Base-by-base conservation (phyloP, 108 stramenopile genomes). In the Nitzschia palea region DNA sequence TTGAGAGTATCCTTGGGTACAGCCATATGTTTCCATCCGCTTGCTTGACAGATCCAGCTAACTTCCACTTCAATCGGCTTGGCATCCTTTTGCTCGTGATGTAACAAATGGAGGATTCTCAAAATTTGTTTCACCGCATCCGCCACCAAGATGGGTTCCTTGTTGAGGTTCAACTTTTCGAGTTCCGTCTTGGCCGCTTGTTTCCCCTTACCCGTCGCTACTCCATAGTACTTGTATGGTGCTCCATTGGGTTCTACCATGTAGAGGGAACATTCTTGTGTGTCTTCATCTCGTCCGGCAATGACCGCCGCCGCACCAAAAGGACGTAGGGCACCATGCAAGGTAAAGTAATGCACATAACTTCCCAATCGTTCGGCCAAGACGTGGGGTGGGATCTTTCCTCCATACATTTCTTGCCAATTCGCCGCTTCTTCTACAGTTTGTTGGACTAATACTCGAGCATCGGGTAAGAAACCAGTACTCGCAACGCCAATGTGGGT, bases 131-230 rank as follows among this genome's bases (percentile, higher is more conserved):
- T 90, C 70, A 99, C 90, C n/a, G 95, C 99, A 62, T 97, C 97
- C 27, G 80, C 71, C 29, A 34, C 71, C 22, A 26, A 27, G 18
- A 76, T 67, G 12, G 70, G 70, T 29, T 44, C 62, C 62, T 82
- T 93, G 64, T 87, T 83, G 50, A 96, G 71, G 50, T 91, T 82
- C 55, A 97, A 67, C 79, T 99, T 99, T 76, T 99, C 98, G 83
- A 99, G 80, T 78, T 99, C 99, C 32, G 98, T 99, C 86, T 97
- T 97, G 44, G 98, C 98, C 18, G 93, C 89, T 74, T 99, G 98
- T 55, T 95, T 83, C 50, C 98, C 98, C 80, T 98, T 96, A 23
- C 99, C 99, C 9, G 94, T 88, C 5, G 99, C 98, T 23, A 89
- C 90, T 10, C 95, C 99, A 62, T 87, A 98, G 68, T 95, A 99